These are phyloP conservation scores for Cutaneotrichosporon arboriforme DNA, from an alignment of 1,284 basidiomycete species.

Conservation along the genomic window DNA sequence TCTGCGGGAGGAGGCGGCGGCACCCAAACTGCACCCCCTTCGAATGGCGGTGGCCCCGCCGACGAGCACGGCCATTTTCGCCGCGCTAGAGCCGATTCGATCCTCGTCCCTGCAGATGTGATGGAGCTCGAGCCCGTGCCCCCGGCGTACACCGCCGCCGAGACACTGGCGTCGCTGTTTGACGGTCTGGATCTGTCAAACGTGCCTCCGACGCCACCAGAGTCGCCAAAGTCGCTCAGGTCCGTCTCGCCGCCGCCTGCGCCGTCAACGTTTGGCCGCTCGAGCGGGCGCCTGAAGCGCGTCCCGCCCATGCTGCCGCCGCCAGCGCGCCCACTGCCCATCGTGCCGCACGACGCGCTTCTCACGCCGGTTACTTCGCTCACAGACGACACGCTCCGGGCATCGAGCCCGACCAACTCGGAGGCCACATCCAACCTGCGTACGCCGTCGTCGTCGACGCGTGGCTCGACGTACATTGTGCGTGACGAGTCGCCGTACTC, in stretches of 20 bases:
- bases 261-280: too few relatives aligned
- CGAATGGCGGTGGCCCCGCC: neutral
- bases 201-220: neutral
- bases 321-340: slow-evolving; percentile 10
- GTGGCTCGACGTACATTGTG: slow-evolving; percentile 14
- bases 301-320: slow-evolving; percentile 14
- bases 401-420: slow-evolving; percentile 31
- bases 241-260: too few relatives aligned
- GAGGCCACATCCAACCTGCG: slow-evolving; percentile 28
- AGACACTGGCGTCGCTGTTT: neutral
- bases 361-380: slow-evolving; percentile 9
- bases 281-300: neutral
- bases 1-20: too few relatives aligned
- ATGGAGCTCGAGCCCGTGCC: neutral
- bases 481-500: slow-evolving; percentile 4
- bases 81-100: slow-evolving; percentile 22
- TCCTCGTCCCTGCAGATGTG: slow-evolving; percentile 12
- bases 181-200: slow-evolving; percentile 9
- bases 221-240: too few relatives aligned
- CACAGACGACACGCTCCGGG: slow-evolving; percentile 7
- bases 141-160: neutral
- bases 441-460: slow-evolving; percentile 30
- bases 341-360: slow-evolving; percentile 5
- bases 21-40: too few relatives aligned
- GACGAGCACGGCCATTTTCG: slow-evolving; percentile 5